These are phyloP conservation scores for Penstemon eatonii DNA, from an alignment of 257 asterid genomes.

Conservation along the genomic window DNA sequence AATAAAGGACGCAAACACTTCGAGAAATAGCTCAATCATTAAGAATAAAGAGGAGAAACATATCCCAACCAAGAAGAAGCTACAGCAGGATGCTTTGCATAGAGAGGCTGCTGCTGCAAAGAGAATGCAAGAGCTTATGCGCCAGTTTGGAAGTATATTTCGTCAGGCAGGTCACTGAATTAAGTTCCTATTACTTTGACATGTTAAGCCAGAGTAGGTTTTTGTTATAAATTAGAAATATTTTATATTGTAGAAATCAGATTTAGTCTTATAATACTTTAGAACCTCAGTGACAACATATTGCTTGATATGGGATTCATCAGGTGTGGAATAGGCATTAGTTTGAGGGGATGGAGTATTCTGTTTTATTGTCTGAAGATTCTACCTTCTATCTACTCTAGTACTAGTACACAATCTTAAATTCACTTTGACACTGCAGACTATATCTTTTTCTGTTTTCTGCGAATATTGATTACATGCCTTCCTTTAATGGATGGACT, in stretches of 20 bases:
- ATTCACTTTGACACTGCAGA: neutral
- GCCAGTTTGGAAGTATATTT: slow-evolving; percentile 82
- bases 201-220: neutral
- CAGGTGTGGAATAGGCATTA: slow-evolving; percentile 2
- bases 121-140: slow-evolving; percentile 99
- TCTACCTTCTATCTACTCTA: neutral
- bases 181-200: slow-evolving; percentile 18
- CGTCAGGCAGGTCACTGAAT: slow-evolving; percentile 69
- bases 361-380: neutral
- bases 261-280: neutral
- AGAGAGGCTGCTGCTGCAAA: slow-evolving; percentile 86
- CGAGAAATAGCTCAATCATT: slow-evolving; percentile 37
- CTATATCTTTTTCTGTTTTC: neutral
- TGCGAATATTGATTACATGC: neutral
- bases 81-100: slow-evolving; percentile 85
- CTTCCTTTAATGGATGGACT: neutral
- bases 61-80: slow-evolving; percentile 75
- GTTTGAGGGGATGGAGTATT: neutral
- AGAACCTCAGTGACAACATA: slow-evolving; percentile 5
- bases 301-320: slow-evolving; percentile 3
- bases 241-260: neutral
- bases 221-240: neutral
- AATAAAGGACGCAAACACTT: slow-evolving; percentile 44
- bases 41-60: slow-evolving; percentile 71
- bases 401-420: neutral